These are phyloP conservation scores for Byssochlamys sp. DNA, from an alignment of 2,329 filamentous ascomycete genomes.

Conservation along the genomic window DNA sequence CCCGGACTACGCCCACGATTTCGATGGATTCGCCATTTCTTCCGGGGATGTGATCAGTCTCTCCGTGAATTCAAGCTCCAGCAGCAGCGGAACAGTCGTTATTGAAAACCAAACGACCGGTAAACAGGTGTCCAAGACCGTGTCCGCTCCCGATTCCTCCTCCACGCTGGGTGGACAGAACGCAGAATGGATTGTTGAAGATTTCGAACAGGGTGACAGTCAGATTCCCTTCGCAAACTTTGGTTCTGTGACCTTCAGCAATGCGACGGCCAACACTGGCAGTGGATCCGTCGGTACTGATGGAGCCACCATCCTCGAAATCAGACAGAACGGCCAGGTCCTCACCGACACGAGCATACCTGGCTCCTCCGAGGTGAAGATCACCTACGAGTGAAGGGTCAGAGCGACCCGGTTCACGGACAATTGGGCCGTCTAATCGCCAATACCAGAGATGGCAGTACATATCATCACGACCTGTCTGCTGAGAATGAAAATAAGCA, in stretches of 20 bases:
- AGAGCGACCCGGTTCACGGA: too few relatives aligned
- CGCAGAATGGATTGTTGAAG: constrained; percentile 57
- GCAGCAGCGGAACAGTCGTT: constrained; percentile 36
- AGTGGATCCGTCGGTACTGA: constrained; percentile 19
- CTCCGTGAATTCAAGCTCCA: constrained; percentile 33
- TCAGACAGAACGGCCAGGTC: constrained; percentile 35
- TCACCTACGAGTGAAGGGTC: constrained; percentile 13
- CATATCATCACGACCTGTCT: neutral
- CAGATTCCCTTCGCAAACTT: constrained; percentile 42
- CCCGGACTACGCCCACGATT: constrained; percentile 48
- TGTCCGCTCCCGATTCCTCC: constrained; percentile 34
- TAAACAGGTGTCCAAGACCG: constrained; percentile 43
- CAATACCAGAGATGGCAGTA: neutral
- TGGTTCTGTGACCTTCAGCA: constrained; percentile 32
- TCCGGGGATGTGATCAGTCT: constrained; percentile 39
- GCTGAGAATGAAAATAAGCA: neutral
- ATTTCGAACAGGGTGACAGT: constrained; percentile 32
- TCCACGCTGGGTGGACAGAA: constrained; percentile 46
- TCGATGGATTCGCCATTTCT: constrained; percentile 36
- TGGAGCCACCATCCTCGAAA: constrained; percentile 38
- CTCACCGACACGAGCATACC: constrained; percentile 18
- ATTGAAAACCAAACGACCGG: constrained; percentile 47
- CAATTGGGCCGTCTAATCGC: too few relatives aligned
- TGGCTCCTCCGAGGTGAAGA: constrained; percentile 18
- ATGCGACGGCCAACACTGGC: constrained; percentile 19